Percentiles rank a stretch among this genome's conserved stretches.
Evolutionary conservation across 768 basidiomycete genomes (phyloP).

Genomic region (Russula ochroleuca): DNA sequence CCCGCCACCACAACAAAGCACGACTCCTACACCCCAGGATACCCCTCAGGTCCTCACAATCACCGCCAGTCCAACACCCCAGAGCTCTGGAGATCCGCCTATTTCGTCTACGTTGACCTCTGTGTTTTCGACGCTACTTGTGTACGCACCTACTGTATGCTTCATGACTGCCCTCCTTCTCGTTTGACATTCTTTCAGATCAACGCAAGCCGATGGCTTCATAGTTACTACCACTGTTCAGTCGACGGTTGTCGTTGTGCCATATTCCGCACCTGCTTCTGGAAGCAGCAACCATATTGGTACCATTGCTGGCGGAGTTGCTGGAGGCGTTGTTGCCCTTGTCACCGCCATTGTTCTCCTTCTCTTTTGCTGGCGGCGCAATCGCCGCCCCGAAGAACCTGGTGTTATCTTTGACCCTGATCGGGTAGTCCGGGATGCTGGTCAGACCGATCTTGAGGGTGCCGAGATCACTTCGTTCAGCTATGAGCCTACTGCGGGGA

Average conservation of each 20-base stretch:
- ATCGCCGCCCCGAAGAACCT: conserved; percentile 39
- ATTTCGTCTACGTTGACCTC: conserved; percentile 6
- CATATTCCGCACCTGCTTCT: conserved; percentile 21
- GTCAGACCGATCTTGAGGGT: conserved; percentile 24
- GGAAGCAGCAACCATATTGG: conserved; percentile 20
- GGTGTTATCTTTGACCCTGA: conserved; percentile 47
- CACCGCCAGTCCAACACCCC: too few relatives aligned
- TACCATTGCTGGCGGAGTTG: conserved; percentile 34
- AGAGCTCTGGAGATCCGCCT: not conserved
- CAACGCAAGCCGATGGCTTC: conserved; percentile 21
- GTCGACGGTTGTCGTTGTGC: conserved; percentile 28
- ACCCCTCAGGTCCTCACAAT: too few relatives aligned
- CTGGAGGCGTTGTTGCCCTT: conserved; percentile 30
- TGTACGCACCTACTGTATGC: conserved; percentile 1
- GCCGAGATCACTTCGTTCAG: conserved; percentile 26
- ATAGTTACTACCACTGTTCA: conserved; percentile 17
- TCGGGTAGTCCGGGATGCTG: conserved; percentile 35
- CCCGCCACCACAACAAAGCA: too few relatives aligned
- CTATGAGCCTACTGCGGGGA: conserved; percentile 29
- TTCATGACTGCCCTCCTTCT: not conserved
- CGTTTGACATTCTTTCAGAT: conserved; percentile 5
- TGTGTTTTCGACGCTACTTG: conserved; percentile 2
- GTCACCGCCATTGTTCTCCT: conserved; percentile 30
- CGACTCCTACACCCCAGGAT: too few relatives aligned
- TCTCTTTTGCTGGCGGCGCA: conserved; percentile 34